Base-by-base conservation (phyloP, 441 rosid species). In the Brassica hybrid region DNA sequence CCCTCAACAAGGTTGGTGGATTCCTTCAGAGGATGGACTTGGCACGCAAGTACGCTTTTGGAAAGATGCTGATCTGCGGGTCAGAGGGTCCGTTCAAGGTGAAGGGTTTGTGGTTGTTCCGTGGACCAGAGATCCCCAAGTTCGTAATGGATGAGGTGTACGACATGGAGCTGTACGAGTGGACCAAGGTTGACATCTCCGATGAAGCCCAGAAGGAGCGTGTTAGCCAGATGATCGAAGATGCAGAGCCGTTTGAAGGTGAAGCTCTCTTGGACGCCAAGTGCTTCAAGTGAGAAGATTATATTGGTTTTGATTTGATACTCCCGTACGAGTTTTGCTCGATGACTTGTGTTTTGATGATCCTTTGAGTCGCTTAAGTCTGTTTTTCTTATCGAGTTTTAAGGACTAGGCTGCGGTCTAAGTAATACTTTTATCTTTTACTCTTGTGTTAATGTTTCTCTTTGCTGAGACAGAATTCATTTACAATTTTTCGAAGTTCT, bases 171-270 rank as follows among this genome's bases (percentile, higher is more conserved):
- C 85, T 94, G 6, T 94, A 90, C 1, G 97, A 92, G 43, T 94
- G 98, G 98, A 91, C 74, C 30, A 94, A 94, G 84, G 97, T 87
- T 4, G 97, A 92, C 74, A 73, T 92, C 74, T 72, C 90, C 0
- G 98, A 94, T n/a, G 97, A 90, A 82, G 88, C 82, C 8, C 97
- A 94, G 76, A 94, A 90, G 86, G 98, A 92, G 81, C 89, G 97
- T 0, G 98, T 86, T 43, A 94, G 74, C 65, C 97, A 92, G 88
- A 92, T 94, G 97, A 94, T 94, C 2, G 98, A 94, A 80, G 98
- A 94, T 21, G 65, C 19, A 0, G 98, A 94, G 85, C 98, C 98
- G 23, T 94, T 94, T 27, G 98, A 94, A 85, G 97, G 95, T 10
- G 93, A 94, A 80, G 67, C 93, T 38, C 93, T 94, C 19, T 80